Base-by-base conservation (phyloP, 2,329 filamentous ascomycete species). In the Xylaria digitata region DNA sequence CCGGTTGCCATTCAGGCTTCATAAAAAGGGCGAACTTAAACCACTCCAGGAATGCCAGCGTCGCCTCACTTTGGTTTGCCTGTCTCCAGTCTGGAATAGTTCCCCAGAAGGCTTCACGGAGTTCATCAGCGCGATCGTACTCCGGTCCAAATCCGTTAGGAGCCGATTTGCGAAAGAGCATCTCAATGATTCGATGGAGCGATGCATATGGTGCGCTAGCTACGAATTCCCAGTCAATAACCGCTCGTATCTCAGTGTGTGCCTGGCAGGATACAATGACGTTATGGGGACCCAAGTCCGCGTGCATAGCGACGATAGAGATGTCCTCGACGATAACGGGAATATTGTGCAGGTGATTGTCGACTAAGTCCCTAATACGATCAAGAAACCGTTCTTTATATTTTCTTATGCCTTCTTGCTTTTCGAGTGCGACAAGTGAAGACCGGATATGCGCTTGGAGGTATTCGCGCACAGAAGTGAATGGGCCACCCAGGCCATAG, bases 401-500 rank as follows among this genome's bases (percentile, higher is more conserved):
- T 34, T 57, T 6, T 13, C 23, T 11, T 13, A 57, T 43, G 23
- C 65, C 69, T 42, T 64, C 32, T 37, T 66, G 58, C 48, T 66
- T 69, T 23, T 57, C 65, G 13, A 72, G 52, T 8, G 48, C 63
- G 56, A 58, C 17, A 30, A 71, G 26, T 13, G 61, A 45, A 21
- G 48, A 62, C 57, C 56, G 15, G 52, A 72, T 59, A 45, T 66
- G 57, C 23, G 62, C 67, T 59, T 43, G 54, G 32, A 72, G 69
- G 37, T 63, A 72, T 37, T 68, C 69, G 43, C 69, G 69, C 6
- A 72, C 63, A 26, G 67, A 70, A 6, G 57, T 55, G 21, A 71
- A 72, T 3, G 71, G 70, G 4, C 68, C 69, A 2, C 69, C 65
- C 7, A 72, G 70, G 62, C 63, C 49, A 61, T 48, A 65, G 32